Base-by-base conservation (phyloP, 2,329 filamentous ascomycete genomes). In the Aureobasidium sp. region DNA sequence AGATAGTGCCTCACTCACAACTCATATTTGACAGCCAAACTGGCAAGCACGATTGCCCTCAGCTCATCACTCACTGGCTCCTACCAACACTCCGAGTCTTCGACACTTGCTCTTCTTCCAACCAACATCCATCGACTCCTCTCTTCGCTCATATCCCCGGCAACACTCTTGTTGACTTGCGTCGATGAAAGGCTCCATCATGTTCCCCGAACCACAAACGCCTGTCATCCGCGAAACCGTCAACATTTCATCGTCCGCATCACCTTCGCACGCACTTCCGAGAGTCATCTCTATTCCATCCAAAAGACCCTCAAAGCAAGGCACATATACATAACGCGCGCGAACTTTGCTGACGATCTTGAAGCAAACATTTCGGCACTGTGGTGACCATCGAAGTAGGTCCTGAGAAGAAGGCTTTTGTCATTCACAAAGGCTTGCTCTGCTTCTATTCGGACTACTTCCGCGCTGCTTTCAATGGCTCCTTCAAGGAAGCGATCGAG, bases 401-500 rank as follows among this genome's bases (percentile, higher is more conserved):
- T 22, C n/a, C n/a, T 2, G 31, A 51, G 48, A 36, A 51, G 31
- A 51, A 36, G 7, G n/a, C 34, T 5, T 53, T 25, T 20, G 12
- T 6, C 3, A 41, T 59, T 3, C 58, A 61, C 47, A 53, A 52
- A 15, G 47, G 53, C 12, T 14, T 61, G 0, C 58, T 61, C 17
- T 52, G 22, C 27, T 51, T 52, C 47, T 52, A 52, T 14, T 61
- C 48, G 1, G 45, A 48, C 27, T 61, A 61, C 37, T 44, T 49
- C 29, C 22, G 17, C n/a, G 25, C 7, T 17, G 36, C 47, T 1
- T 27, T 52, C 11, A 42, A 51, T 1, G 57, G 57, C 0, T 17
- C 3, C 2, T 51, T 60, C 57, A 20, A 25, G 36, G 37, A 60
- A 14, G 31, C 42, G 1, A 14, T 0, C 5, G 34, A 44, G 25